A percentile compares a stretch with the other conserved stretches of the same genome.
These are phyloP conservation scores for Herpetomonas tarakana DNA, from an alignment of 208 protist genomes.

Conservation along the genomic window DNA sequence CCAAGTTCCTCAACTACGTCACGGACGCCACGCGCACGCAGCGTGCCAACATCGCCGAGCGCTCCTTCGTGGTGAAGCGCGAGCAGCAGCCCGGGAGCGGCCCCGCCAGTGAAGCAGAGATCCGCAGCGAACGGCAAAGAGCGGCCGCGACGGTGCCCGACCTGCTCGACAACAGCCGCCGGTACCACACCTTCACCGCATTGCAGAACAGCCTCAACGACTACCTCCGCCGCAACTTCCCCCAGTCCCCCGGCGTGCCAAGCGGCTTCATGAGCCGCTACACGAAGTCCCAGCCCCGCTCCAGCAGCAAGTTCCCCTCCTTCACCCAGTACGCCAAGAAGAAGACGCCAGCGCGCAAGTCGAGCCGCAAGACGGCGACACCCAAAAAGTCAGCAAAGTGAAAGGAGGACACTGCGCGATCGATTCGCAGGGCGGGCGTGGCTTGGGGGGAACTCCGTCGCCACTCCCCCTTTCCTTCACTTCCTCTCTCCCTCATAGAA, in stretches of 20 bases:
- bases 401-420: no score
- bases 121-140: constrained; percentile 39
- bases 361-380: constrained; percentile 7
- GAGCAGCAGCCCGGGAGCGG: constrained; percentile 21
- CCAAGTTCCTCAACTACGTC: constrained; percentile 84
- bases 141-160: constrained; percentile 54
- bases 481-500: no score
- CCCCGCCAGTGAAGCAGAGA: constrained; percentile 25
- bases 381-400: constrained; percentile 9
- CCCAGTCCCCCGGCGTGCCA: constrained; percentile 16
- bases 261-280: not conserved
- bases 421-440: no score
- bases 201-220: constrained; percentile 81
- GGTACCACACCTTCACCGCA: constrained; percentile 79
- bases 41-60: constrained; percentile 60
- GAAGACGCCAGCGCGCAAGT: not conserved
- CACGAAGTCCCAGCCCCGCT: constrained; percentile 1
- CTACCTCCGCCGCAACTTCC: constrained; percentile 79
- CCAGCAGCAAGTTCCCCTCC: constrained; percentile 10
- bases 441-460: no score
- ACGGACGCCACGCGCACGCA: constrained; percentile 75
- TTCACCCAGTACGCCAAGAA: not conserved
- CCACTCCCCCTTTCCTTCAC: no score
- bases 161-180: constrained; percentile 38
- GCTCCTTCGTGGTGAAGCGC: constrained; percentile 56